phyloP scores from a whole-genome alignment of 768 basidiomycete species.

The Stropharia rugosoannulata region DNA sequence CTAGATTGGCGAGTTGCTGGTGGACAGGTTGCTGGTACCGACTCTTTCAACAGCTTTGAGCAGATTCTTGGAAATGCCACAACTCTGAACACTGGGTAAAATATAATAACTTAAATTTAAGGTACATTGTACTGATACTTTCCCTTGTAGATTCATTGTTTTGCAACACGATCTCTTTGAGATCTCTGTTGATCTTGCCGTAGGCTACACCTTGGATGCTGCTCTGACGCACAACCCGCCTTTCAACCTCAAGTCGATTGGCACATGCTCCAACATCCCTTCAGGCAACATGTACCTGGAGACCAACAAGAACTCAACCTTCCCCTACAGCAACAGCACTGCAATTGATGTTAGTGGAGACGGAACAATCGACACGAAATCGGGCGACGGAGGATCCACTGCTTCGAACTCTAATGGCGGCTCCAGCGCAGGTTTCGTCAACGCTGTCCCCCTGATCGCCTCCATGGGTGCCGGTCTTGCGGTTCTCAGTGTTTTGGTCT shows the following conservation, averaged over 20 bases:
- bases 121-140: background rate
- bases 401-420: constrained; percentile 5
- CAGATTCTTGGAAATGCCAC: constrained; percentile 71
- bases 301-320: constrained; percentile 69
- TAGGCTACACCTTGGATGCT: constrained; percentile 80
- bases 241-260: constrained; percentile 77
- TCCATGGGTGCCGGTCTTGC: constrained; percentile 14
- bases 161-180: constrained; percentile 85
- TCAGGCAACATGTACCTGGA: constrained; percentile 78
- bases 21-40: constrained; percentile 64
- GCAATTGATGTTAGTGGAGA: constrained; percentile 39
- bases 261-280: constrained; percentile 68
- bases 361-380: constrained; percentile 34
- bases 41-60: constrained; percentile 69
- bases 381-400: constrained; percentile 21
- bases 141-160: constrained; percentile 68
- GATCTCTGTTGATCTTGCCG: constrained; percentile 87
- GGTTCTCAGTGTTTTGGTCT: constrained; percentile 15
- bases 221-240: constrained; percentile 66
- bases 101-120: constrained; percentile 1
- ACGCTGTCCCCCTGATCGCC: constrained; percentile 11
- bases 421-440: constrained; percentile 15
- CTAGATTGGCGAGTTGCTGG: constrained; percentile 87
- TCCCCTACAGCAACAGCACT: constrained; percentile 50
- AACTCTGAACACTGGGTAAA: constrained; percentile 56